phyloP scores from a whole-genome alignment of 768 basidiomycete genomes.

The Tubosaeta brunneosetosa region DNA sequence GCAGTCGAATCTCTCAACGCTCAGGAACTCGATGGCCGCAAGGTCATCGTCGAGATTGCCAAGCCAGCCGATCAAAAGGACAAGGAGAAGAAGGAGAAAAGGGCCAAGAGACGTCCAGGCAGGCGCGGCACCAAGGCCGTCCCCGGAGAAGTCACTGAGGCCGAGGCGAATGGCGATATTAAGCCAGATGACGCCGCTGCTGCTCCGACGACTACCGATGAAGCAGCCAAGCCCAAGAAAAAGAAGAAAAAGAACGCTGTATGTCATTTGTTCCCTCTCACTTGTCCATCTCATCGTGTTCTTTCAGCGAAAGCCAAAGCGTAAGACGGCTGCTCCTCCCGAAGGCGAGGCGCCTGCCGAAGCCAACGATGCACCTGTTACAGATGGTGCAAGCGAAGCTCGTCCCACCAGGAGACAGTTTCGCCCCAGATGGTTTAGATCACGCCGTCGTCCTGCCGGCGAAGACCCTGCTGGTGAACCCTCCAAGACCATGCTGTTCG shows the following conservation, averaged over 20 bases:
- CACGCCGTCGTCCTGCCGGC: conserved; percentile 63
- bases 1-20: conserved; percentile 85
- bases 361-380: conserved; percentile 29
- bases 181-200: conserved; percentile 51
- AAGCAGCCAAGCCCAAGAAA: conserved; percentile 66
- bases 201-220: conserved; percentile 47
- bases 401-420: conserved; percentile 37
- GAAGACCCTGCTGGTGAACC: conserved; percentile 86
- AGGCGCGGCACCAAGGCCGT: conserved; percentile 85
- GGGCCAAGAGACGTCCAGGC: conserved; percentile 74
- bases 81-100: conserved; percentile 70
- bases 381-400: conserved; percentile 37
- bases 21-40: conserved; percentile 84
- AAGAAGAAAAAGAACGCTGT: conserved; percentile 73
- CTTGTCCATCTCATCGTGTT: conserved; percentile 8
- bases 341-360: conserved; percentile 29
- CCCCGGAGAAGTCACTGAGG: conserved; percentile 85
- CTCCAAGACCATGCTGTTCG: conserved; percentile 86
- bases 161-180: conserved; percentile 78
- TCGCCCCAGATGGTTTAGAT: conserved; percentile 54
- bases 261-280: conserved; percentile 6
- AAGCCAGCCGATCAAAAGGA: conserved; percentile 89
- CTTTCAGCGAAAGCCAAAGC: conserved; percentile 52
- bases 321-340: conserved; percentile 32
- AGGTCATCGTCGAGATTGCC: conserved; percentile 87